Conservation (phyloP, 2,329 filamentous ascomycete genomes). For the Ceratocystis diversiconidia region DNA sequence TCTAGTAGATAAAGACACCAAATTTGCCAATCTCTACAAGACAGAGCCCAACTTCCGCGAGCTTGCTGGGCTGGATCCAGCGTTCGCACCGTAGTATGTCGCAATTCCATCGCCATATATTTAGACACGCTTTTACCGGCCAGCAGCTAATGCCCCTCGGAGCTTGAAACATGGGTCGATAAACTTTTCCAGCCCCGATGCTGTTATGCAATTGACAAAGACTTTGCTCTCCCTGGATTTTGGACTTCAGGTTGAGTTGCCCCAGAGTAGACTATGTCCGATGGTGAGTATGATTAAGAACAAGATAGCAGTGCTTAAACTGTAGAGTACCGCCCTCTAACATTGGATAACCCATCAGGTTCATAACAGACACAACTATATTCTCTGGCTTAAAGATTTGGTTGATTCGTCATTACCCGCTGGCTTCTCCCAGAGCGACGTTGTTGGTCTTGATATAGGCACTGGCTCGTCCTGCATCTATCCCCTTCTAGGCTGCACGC, state of each 20-base stretch:
- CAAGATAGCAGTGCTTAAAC: background rate
- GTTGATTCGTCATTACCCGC: conserved; percentile 54
- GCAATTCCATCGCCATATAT: background rate
- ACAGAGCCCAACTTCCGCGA: conserved; percentile 31
- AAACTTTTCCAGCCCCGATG: conserved; percentile 65
- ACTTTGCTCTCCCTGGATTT: conserved; percentile 67
- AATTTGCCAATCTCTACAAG: conserved; percentile 27
- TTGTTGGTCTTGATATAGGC: conserved; percentile 65
- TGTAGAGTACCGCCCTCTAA: background rate
- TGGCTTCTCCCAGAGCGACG: conserved; percentile 35
- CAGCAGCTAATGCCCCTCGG: background rate
- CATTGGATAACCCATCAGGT: conserved; percentile 27
- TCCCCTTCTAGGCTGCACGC: conserved; percentile 60
- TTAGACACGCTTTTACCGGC: background rate
- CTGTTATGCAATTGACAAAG: conserved; percentile 69
- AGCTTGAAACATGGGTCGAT: conserved; percentile 39
- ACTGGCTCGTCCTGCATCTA: conserved; percentile 90
- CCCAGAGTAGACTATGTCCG: conserved; percentile 69
- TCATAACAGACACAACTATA: conserved; percentile 67
- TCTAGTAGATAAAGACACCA: background rate
- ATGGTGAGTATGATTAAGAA: conserved; percentile 40
- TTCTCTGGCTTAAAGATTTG: conserved; percentile 74
- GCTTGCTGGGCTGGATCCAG: conserved; percentile 29
- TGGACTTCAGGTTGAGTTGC: conserved; percentile 53
- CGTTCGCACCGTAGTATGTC: conserved; percentile 31